A percentile compares a stretch with the other conserved stretches of the same genome.
Evolutionary conservation across 306 rosid species (phyloP).

Genomic region (Styphnolobium japonicum): DNA sequence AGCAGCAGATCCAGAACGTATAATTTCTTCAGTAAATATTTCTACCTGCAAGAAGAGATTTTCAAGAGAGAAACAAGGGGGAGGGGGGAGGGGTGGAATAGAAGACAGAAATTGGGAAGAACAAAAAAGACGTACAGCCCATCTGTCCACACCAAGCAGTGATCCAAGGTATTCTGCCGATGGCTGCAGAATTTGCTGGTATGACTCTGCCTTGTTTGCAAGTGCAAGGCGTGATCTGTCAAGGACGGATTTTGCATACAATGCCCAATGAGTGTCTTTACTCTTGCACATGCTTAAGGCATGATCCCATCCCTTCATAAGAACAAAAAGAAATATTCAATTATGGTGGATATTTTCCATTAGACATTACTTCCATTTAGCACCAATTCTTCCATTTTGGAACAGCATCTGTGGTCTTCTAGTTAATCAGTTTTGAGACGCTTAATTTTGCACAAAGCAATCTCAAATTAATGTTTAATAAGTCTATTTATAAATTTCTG

Average conservation of each 20-base stretch:
- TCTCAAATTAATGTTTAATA: background rate
- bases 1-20: conserved; percentile 98
- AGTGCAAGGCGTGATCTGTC: conserved; percentile 98
- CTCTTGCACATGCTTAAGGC: conserved; percentile 65
- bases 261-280: conserved; percentile 71
- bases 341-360: conserved; percentile 2
- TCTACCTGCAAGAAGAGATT: conserved; percentile 62
- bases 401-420: conserved; percentile 3
- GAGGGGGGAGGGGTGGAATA: too few species aligned
- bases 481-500: background rate
- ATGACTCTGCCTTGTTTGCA: conserved; percentile 78
- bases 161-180: conserved; percentile 97
- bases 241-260: conserved; percentile 88
- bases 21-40: conserved; percentile 96
- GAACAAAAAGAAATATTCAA: conserved; percentile 28
- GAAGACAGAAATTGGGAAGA: conserved; percentile 1
- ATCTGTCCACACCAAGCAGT: conserved; percentile 77
- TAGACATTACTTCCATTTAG: conserved; percentile 12
- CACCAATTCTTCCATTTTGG: background rate
- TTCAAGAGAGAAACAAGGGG: conserved; percentile 38
- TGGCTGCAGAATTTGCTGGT: conserved; percentile 80
- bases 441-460: background rate
- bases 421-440: background rate
- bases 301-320: conserved; percentile 84
- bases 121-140: conserved; percentile 70